These are phyloP conservation scores for Hypoxylon rickii DNA, from an alignment of 495 filamentous ascomycete genomes.

Conservation along the genomic window DNA sequence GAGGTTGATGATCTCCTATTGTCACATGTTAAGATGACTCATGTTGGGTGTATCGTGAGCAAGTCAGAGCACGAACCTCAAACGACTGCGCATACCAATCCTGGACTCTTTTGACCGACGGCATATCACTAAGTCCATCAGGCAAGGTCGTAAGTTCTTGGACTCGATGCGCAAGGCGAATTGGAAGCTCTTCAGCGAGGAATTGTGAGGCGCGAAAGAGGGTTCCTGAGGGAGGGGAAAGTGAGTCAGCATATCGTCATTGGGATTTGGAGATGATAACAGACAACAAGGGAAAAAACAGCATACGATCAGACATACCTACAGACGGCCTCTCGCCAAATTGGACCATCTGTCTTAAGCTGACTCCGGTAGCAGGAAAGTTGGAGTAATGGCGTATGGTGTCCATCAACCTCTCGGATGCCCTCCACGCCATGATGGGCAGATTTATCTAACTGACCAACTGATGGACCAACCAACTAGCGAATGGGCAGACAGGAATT, in stretches of 20 bases:
- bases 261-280: conserved; percentile 17
- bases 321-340: conserved; percentile 90
- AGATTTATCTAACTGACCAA: conserved; percentile 30
- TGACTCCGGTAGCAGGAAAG: conserved; percentile 97
- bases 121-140: conserved; percentile 98
- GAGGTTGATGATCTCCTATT: conserved; percentile 86
- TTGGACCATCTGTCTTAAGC: conserved; percentile 97
- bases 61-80: conserved; percentile 66
- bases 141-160: conserved; percentile 89
- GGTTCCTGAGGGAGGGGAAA: conserved; percentile 64
- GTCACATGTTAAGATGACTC: conserved; percentile 41
- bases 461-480: no score
- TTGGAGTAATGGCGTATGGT: conserved; percentile 98
- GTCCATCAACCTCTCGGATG: conserved; percentile 87
- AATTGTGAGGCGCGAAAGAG: conserved; percentile 98
- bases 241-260: conserved; percentile 32
- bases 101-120: conserved; percentile 90
- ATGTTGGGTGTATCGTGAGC: neutral
- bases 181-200: conserved; percentile 95
- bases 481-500: conserved; percentile 11
- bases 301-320: conserved; percentile 63
- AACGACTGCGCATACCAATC: conserved; percentile 99
- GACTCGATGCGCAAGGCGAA: conserved; percentile 93
- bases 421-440: conserved; percentile 82
- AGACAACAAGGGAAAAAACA: conserved; percentile 9